Base-by-base conservation (phyloP, 257 asterid species). In the Perilla frutescens region DNA sequence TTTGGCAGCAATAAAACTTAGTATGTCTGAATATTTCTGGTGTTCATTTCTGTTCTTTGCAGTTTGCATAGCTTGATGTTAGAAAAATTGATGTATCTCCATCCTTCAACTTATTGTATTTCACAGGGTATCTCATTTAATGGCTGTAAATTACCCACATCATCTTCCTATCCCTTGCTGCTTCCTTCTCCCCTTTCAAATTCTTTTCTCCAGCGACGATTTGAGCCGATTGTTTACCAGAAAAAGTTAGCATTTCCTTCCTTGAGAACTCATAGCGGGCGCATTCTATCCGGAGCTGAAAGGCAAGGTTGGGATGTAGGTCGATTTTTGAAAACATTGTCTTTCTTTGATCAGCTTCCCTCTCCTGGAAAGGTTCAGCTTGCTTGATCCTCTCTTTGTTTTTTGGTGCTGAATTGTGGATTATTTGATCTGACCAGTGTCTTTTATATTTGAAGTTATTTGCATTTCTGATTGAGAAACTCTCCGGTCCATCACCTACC, bases 281-380 rank as follows among this genome's bases (percentile, higher is more conserved):
- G 63, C 64, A 82, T 86, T 78, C 69, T 66, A 12, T 73, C 96
- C 12, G 88, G 87, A 84, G 78, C 91, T 79, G 87, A 85, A 68
- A 81, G 43, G 76, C 87, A 91, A 83, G 89, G 96, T 73, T 94
- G 99, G 97, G 97, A 94, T 68, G 85, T 91, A 26, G 92, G 97
- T 77, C 89, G 99, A 79, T 94, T 94, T 77, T 51, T 89, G 74
- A 85, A 83, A 81, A 94, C 99, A 65, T 70, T 94, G 76, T 94
- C 84, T 81, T 94, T 86, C 86, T 94, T 94, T 79, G 92, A 94
- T 56, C 96, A 96, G 58, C 97, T 94, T 68, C 99, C 99, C 26
- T 91, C 97, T 71, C 99, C 99, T 43, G 91, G 87, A 12, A 94
- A 94, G 97, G 96, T 93, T 83, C 67, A 59, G 47, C 43, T 63